Evolutionary conservation across 345 rosid species (phyloP), one percentile per base, ranked within the genome.

Genomic region (Euphorbia pulcherrima): DNA sequence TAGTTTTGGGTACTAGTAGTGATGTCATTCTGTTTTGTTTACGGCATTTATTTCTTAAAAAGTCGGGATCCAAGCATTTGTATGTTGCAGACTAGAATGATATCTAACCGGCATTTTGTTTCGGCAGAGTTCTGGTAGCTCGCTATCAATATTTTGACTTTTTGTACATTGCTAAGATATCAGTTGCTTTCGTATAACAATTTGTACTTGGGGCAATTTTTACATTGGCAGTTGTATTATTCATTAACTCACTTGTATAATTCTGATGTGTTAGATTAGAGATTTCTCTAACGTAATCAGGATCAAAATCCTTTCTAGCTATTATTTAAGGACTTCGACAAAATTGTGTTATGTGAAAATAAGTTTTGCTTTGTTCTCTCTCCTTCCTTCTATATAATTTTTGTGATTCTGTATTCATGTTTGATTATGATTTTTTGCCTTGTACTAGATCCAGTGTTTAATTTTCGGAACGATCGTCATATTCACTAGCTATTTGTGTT

Each of bases 161-260:
- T 41, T 6, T 68, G 62, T 88, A 88, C 80, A 50, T 84, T 6
- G 82, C 77, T 30, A 92, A 89, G 71, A 87, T 90, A 80, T 17
- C 81, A 8, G 0, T 87, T 11, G 97, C 93, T 17, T 85, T 92
- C 67, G 3, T 87, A 55, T 58, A 88, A 44, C 84, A 88, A 73
- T 90, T 88, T 70, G 46, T 81, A 30, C 84, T 92, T 30, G 97
- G 90, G 62, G 90, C 84, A 12, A 51, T 82, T 65, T 85, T 90
- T 61, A 85, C 88, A 37, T 0, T 88, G 65, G 91, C 86, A 47
- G 92, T 92, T n/a, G 92, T 89, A 39, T 65, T 80, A 60, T 77
- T 80, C 39, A 53, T 92, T 44, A 85, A 81, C 74, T 79, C 90
- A 10, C 66, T 77, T 56, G 28, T 67, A 50, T 39, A 50, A 69